Conservation (phyloP, 2,329 filamentous ascomycete species). For the Hymenoscyphus fructigenus region DNA sequence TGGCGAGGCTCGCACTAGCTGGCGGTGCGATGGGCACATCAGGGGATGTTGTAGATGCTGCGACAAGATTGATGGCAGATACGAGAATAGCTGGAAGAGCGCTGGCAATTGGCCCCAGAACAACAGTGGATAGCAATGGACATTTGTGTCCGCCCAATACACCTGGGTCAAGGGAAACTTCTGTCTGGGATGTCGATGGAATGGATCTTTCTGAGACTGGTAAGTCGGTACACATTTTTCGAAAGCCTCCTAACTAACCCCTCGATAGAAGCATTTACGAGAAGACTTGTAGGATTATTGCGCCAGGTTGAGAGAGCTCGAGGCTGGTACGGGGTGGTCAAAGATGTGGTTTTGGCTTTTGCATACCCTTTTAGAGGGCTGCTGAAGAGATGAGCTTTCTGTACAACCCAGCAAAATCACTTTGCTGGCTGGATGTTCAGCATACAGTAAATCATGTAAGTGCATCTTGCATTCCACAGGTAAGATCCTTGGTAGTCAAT, state of each 20-base stretch:
- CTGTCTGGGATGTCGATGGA: conserved; percentile 61
- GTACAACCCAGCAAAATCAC: background rate
- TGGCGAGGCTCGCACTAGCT: conserved; percentile 52
- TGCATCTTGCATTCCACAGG: background rate
- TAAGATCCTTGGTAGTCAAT: no score
- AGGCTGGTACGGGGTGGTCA: conserved; percentile 52
- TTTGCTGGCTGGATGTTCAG: background rate
- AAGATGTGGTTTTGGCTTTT: conserved; percentile 27
- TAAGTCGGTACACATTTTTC: conserved; percentile 13
- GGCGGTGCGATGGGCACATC: conserved; percentile 52
- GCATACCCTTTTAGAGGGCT: conserved; percentile 24
- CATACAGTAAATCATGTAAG: background rate
- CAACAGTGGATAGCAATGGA: conserved; percentile 46
- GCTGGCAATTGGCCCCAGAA: conserved; percentile 56
- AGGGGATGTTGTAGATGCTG: conserved; percentile 63
- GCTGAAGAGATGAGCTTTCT: conserved; percentile 6
- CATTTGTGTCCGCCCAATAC: conserved; percentile 22
- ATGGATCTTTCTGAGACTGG: conserved; percentile 54
- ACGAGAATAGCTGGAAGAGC: conserved; percentile 55
- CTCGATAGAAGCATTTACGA: conserved; percentile 50
- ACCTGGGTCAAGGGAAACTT: conserved; percentile 39
- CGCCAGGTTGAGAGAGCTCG: conserved; percentile 49
- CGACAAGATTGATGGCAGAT: conserved; percentile 60
- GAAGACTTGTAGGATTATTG: conserved; percentile 52
- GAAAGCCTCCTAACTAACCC: conserved; percentile 6